Base-by-base conservation (phyloP, 768 basidiomycete genomes). In the Solioccasus polychromus region DNA sequence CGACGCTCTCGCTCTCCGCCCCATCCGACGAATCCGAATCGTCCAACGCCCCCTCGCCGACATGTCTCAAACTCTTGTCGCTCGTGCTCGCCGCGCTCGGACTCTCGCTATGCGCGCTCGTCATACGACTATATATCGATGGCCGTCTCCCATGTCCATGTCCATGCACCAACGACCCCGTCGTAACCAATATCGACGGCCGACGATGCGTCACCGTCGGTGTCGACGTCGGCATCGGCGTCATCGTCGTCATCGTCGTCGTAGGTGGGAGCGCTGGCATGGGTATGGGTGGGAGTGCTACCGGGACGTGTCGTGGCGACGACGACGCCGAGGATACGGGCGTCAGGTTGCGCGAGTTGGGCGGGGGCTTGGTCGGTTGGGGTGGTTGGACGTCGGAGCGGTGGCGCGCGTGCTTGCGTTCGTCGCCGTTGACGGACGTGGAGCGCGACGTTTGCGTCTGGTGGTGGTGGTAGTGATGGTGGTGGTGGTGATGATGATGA, bases 11-110 rank as follows among this genome's bases (percentile, higher is more conserved):
- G 23, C 59, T 51, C 31, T 37, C 55, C 12, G 39, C 51, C 5
- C 47, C 41, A 11, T 68, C 74, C 2, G 76, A 77, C 1, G 85
- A 86, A 66, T 88, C 87, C 0, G 85, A 88, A 56, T 88, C 86
- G 47, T 85, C 83, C 4, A 91, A 64, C 2, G 83, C 85, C 22
- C 88, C 86, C 57, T 89, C 88, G 4, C 88, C 88, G 10, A 83
- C 78, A 54, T 88, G 81, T 2, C 78, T 70, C 25, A 79, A 66
- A 47, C 77, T 85, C 42, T 62, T 63, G 42, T 73, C 70, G 50
- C 70, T 71, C 11, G 69, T 68, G 29, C 56, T 54, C n/a, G 65
- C 63, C 3, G 45, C 60, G 34, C 62, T 69, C 3, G 62, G 60
- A 36, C 54, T 68, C 26, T 70, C 69, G 40, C 63, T 67, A 26